Base-by-base conservation (phyloP, 257 asterid species). In the Henckelia pumila region DNA sequence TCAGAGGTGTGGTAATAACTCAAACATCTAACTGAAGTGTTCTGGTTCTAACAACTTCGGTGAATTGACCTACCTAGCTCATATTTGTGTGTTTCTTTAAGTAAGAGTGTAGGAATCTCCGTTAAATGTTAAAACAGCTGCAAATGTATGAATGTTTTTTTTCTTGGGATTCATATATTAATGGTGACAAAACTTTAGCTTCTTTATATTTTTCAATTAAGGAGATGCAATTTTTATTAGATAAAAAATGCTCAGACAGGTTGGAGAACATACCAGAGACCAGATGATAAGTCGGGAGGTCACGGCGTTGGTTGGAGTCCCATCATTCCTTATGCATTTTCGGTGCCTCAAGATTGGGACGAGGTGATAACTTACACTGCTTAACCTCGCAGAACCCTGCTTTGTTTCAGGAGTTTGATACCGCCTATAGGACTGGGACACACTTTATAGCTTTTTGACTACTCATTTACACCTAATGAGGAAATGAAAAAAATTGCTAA, bases 271-370 rank as follows among this genome's bases (percentile, higher is more conserved):
- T 93, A 93, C 77, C 81, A 64, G 67, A 88, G 97, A 76, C 99
- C 99, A 8, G 99, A 90, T 11, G 99, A 93, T 37, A 93, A 90
- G 73, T 90, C 96, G 0, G 95, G 99, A 4, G 99, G 99, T 33
- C 99, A 93, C 64, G 99, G 99, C 0, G 95, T 93, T 19, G 99
- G 99, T 61, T 93, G 99, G 99, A 93, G 99, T 76, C 97, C 98
- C 21, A 93, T 93, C 73, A 83, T 82, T 24, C 97, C 98, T 8
- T 93, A 93, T 57, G 23, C 70, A 20, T 93, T 93, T 63, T 81
- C 96, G 0, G 99, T 93, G 63, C 97, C 97, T 62, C 77, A 58
- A 28, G 87, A 79, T 21, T 93, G 97, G 97, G 88, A 84, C 14
- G 99, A 93, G 97, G 97, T 86, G 68, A 58, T 33, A 16, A 67